Evolutionary conservation across 1,284 basidiomycete genomes (phyloP).

Genomic region (Schizophyllum commune): DNA sequence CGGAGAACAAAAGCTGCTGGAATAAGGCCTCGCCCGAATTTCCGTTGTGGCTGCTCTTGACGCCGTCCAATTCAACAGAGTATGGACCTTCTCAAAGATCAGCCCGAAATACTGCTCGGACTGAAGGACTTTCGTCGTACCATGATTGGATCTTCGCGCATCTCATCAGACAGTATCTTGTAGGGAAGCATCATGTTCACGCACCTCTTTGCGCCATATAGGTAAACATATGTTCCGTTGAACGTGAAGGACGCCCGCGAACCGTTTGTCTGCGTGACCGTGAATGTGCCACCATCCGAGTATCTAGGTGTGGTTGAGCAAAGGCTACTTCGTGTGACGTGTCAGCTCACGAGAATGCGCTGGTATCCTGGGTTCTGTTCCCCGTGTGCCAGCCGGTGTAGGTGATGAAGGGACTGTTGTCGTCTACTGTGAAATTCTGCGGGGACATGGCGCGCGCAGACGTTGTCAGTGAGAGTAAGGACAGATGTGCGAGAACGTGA

Average conservation of each 20-base stretch:
- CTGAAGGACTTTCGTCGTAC: neutral
- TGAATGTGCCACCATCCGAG: constrained; percentile 11
- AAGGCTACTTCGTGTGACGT: no score
- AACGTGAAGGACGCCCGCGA: constrained; percentile 9
- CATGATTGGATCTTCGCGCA: constrained; percentile 4
- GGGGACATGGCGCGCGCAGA: no score
- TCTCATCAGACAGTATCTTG: neutral
- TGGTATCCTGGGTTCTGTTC: neutral
- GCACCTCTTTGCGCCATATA: constrained; percentile 7
- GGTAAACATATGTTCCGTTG: constrained; percentile 11
- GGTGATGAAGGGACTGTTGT: constrained; percentile 7
- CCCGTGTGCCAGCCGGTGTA: constrained; percentile 9
- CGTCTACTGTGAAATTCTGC: constrained; percentile 10
- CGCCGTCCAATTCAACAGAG: constrained; percentile 9
- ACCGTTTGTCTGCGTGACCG: constrained; percentile 9
- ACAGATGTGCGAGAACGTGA: no score
- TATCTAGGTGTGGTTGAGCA: constrained; percentile 3
- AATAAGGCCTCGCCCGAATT: constrained; percentile 2
- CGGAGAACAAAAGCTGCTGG: no score
- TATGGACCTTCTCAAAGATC: constrained; percentile 4
- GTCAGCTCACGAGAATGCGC: no score
- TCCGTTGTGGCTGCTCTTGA: constrained; percentile 6
- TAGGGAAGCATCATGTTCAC: neutral
- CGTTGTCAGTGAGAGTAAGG: no score
- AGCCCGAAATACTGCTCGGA: neutral